A percentile compares a stretch with the other conserved stretches of the same genome.
These are phyloP conservation scores for Dothiorella sarmentorum DNA, from an alignment of 2,329 filamentous ascomycete genomes.

Conservation along the genomic window DNA sequence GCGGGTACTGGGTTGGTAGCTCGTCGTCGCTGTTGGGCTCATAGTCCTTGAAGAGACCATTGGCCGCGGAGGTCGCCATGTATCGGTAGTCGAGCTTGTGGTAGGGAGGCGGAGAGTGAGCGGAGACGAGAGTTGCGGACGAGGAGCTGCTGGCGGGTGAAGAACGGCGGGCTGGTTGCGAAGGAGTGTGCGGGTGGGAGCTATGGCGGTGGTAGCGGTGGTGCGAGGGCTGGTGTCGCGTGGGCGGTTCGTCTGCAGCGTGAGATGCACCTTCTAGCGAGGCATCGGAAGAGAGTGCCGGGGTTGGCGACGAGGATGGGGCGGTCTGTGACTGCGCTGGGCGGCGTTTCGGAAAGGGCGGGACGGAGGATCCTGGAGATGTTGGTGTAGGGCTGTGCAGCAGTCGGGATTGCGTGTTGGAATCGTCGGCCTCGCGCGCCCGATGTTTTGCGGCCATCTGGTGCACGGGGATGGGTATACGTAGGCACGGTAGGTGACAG, in stretches of 20 bases:
- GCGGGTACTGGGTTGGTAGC: background rate
- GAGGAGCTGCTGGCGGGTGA: conserved; percentile 12
- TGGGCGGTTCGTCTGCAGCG: background rate
- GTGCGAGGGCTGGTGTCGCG: background rate
- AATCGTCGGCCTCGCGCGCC: background rate
- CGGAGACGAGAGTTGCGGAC: conserved; percentile 12
- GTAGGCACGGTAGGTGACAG: background rate
- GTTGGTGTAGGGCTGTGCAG: background rate
- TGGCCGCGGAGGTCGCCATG: conserved; percentile 16
- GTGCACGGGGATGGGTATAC: too few species aligned
- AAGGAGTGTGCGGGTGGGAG: background rate
- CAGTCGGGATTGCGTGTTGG: background rate
- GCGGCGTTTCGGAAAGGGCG: background rate
- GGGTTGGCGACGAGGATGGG: background rate
- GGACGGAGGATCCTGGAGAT: background rate
- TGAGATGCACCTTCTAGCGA: background rate
- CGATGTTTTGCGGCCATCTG: too few species aligned
- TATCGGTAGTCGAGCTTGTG: conserved; percentile 4
- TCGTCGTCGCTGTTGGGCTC: conserved; percentile 9
- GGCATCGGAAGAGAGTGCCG: conserved; percentile 5
- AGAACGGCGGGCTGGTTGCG: background rate
- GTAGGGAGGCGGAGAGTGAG: background rate
- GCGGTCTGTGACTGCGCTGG: background rate
- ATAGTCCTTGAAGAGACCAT: conserved; percentile 2
- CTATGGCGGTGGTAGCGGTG: background rate